Evolutionary conservation across 1,284 basidiomycete species (phyloP).

Genomic region (Quambalaria eucalypti): DNA sequence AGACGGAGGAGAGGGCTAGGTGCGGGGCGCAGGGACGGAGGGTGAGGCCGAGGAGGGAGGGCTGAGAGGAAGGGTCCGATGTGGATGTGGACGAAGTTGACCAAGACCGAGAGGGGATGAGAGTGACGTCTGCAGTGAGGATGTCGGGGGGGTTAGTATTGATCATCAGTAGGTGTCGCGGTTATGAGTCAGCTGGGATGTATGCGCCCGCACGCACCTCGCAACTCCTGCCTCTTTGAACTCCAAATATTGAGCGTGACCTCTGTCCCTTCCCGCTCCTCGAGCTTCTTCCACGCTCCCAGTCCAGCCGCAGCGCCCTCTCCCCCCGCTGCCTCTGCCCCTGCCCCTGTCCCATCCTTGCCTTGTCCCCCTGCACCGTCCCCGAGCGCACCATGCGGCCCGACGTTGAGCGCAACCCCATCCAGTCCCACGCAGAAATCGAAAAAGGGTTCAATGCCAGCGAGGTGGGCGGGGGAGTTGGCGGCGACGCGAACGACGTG

Average conservation of each 20-base stretch:
- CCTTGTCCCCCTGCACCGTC: not conserved
- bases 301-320: slow-evolving; percentile 12
- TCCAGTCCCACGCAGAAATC: slow-evolving; percentile 90
- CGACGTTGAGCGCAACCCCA: slow-evolving; percentile 29
- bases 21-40: slow-evolving; percentile 65
- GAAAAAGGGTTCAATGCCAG: slow-evolving; percentile 87
- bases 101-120: slow-evolving; percentile 79
- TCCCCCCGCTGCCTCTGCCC: slow-evolving; percentile 1
- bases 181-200: not conserved
- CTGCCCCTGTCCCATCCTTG: not conserved
- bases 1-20: slow-evolving; percentile 52
- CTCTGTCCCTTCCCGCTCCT: slow-evolving; percentile 70
- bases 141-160: not conserved
- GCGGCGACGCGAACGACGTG: slow-evolving; percentile 47
- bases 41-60: slow-evolving; percentile 78
- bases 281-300: slow-evolving; percentile 53
- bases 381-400: not conserved
- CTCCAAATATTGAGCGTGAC: slow-evolving; percentile 81
- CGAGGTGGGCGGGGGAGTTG: slow-evolving; percentile 54
- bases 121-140: slow-evolving; percentile 57
- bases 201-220: slow-evolving; percentile 57
- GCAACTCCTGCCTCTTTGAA: slow-evolving; percentile 69
- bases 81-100: slow-evolving; percentile 33
- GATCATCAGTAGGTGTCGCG: no score
- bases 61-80: slow-evolving; percentile 40